These are phyloP conservation scores for Penicillium atrosanguineum DNA, from an alignment of 495 filamentous ascomycete species.

Conservation along the genomic window DNA sequence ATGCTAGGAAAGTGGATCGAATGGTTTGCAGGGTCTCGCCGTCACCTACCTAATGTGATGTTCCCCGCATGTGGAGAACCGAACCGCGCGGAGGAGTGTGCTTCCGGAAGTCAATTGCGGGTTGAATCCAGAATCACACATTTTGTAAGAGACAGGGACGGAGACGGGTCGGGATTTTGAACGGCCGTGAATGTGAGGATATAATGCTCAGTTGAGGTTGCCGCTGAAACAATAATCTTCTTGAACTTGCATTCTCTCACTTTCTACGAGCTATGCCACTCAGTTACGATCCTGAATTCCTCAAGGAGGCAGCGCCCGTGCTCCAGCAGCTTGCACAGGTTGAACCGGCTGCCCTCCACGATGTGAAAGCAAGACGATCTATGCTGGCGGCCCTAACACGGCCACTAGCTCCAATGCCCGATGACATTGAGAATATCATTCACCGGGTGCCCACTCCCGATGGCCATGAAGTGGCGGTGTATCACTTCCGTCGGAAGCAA, in stretches of 20 bases:
- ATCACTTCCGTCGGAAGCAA: constrained; percentile 9
- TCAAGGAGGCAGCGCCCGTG: constrained; percentile 6
- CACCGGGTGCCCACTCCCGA: constrained; percentile 4
- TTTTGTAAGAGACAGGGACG: too few relatives aligned
- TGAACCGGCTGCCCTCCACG: constrained; percentile 5
- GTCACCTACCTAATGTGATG: constrained; percentile 3
- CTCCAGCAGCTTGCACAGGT: constrained; percentile 4
- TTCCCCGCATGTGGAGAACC: constrained; percentile 2
- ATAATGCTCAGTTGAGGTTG: too few relatives aligned
- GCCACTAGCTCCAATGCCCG: neutral
- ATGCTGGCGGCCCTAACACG: constrained; percentile 5
- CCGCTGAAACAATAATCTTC: too few relatives aligned
- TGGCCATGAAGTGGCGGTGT: constrained; percentile 5
- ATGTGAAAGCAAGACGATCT: constrained; percentile 5
- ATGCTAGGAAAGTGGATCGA: constrained; percentile 9
- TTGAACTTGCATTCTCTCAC: too few relatives aligned
- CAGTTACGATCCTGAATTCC: constrained; percentile 13
- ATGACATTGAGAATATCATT: constrained; percentile 14
- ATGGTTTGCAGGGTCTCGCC: constrained; percentile 2
- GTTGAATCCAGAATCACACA: too few relatives aligned
- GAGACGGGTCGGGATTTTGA: too few relatives aligned
- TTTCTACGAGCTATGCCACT: neutral
- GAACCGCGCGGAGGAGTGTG: too few relatives aligned
- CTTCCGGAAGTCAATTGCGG: too few relatives aligned
- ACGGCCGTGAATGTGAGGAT: too few relatives aligned